Evolutionary conservation across 805 yeast species (phyloP), one percentile per base, ranked within the genome.

Genomic region (Saccharomycopsis schoenii): DNA sequence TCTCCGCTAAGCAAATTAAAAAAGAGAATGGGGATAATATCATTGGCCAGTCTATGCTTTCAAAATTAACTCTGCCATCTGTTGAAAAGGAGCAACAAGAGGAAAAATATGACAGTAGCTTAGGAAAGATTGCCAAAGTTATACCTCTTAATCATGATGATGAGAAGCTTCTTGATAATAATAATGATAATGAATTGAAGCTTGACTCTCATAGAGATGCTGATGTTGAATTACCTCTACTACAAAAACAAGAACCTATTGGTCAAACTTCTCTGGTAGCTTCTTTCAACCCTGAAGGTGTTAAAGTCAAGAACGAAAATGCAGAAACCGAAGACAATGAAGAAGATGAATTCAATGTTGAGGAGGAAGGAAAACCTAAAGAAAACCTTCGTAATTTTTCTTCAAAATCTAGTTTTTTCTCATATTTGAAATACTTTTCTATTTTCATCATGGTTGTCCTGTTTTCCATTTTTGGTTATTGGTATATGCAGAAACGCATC

Each of bases 401-500:
- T 11, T 8, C 54, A 9, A 24, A 17, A 6, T 54, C 15, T 14
- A 29, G 50, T 8, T 43, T 62, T 41, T 51, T 21, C 24, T 58
- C 56, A 29, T 61, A 63, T 52, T 41, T 70, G 47, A 66, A 66
- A 37, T 68, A 73, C 29, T 15, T 73, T 14, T 9, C 71, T 1
- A 57, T 75, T 11, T 75, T 80, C 70, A 24, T 74, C n/a, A 17
- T 73, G 1, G 51, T 82, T 11, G 69, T 79, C 1, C 42, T 73
- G 0, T 65, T 74, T 10, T 74, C 78, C 0, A 66, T 80, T 5
- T 76, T 77, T 65, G 77, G 76, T 0, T 72, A 79, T 59, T 83
- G 89, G 86, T 86, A 85, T 71, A 74, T 88, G 56, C 85, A 85
- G 62, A 86, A 87, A 68, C 77, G 80, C 50, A 66, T 80, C 14